Evolutionary conservation across 306 rosid species (phyloP).

Genomic region (Comarum palustre): DNA sequence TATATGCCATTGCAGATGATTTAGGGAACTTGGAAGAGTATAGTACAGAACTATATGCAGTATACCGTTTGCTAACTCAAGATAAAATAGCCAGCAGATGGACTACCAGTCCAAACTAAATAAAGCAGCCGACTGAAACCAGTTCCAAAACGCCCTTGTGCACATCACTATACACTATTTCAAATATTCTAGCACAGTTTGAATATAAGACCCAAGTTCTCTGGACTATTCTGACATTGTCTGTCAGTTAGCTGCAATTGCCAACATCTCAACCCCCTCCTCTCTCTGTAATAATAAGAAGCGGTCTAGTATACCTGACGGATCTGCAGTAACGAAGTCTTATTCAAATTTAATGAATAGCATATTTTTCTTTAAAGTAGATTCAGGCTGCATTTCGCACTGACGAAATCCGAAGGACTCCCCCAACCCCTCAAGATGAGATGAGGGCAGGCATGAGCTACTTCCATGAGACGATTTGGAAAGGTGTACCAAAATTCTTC

Average conservation of each 20-base stretch:
- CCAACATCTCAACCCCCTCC: not conserved
- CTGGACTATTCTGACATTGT: not conserved
- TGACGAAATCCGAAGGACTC: slow-evolving; percentile 89
- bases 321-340: not conserved
- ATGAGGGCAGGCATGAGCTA: slow-evolving; percentile 99
- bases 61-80: too few relatives aligned
- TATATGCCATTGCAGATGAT: too few relatives aligned
- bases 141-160: too few relatives aligned
- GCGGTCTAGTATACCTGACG: not conserved
- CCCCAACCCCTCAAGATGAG: slow-evolving; percentile 99
- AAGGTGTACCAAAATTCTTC: slow-evolving; percentile 92
- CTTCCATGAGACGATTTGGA: slow-evolving; percentile 98
- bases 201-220: not conserved
- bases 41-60: too few relatives aligned
- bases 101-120: too few relatives aligned
- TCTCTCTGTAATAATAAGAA: not conserved
- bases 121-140: too few relatives aligned
- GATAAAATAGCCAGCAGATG: too few relatives aligned
- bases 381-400: slow-evolving; percentile 99
- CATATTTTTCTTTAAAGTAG: slow-evolving; percentile 34
- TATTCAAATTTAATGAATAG: too few relatives aligned
- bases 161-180: not conserved
- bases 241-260: not conserved
- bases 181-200: not conserved
- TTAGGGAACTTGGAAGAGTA: too few relatives aligned